Evolutionary conservation across 164 flowering plant species (phyloP), one percentile per base, ranked within the genome.

Genomic region (Tinospora cordifolia): DNA sequence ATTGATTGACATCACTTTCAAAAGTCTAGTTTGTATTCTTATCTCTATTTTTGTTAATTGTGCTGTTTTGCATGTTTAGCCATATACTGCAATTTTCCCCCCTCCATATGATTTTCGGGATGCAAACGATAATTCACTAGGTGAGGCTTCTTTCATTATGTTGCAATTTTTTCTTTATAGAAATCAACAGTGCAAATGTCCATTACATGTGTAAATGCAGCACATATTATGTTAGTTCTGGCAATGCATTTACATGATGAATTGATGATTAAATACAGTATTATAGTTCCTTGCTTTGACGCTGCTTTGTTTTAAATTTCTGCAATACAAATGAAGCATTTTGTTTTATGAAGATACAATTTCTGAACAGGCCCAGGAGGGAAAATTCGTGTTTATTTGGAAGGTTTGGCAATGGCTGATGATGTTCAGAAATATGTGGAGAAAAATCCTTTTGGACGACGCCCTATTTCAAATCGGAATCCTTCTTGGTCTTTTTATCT

Each of bases 371-470:
- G 92, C 34, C 75, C 75, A n/a, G 92, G 84, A 34, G 98, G 98
- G 46, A 87, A 87, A 73, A 77, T 93, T 72, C 87, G 90, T 21
- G 85, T 79, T 57, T 91, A 90, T 83, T 71, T 93, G 63, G 90
- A 86, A 76, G 77, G 69, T 13, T 71, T 93, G 49, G 83, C 81
- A 21, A 71, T 10, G 41, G 83, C 86, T 49, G 89, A 83, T 11
- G 75, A 87, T 74, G 81, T 88, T 62, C 91, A 76, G 71, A 71
- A 77, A 24, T 88, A 83, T 75, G 85, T 93, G 14, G 77, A 81
- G 75, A 75, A 79, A 71, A 79, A 87, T 63, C 91, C 91, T 49
- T 91, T 90, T 79, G 98, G 98, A 38, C 98, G 90, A 79, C 71
- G 75, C 22, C 77, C 88, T 63, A 87, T 93, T 44, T 76, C 84